phyloP scores from a whole-genome alignment of 2,329 filamentous ascomycete genomes.

The Fusarium tanahbumbuense region DNA sequence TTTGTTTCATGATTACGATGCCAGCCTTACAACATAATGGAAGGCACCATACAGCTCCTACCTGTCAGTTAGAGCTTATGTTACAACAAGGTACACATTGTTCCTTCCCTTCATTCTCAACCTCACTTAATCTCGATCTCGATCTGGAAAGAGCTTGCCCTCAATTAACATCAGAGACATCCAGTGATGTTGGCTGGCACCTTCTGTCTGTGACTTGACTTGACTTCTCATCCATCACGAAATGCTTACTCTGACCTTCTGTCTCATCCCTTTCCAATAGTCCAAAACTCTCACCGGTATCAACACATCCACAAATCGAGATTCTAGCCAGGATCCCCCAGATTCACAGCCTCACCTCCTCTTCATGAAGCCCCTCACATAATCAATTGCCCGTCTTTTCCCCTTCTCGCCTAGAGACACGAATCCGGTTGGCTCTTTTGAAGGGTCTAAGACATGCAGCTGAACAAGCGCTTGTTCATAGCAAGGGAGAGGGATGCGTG shows the following conservation, averaged over 20 bases:
- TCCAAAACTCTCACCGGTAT: constrained; percentile 5
- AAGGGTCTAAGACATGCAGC: constrained; percentile 38
- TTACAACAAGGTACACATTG: neutral
- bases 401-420: constrained; percentile 3
- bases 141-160: neutral
- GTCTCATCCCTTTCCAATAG: constrained; percentile 25
- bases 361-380: constrained; percentile 32
- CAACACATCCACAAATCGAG: constrained; percentile 8
- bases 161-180: neutral
- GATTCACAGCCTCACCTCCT: constrained; percentile 25
- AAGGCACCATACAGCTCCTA: neutral
- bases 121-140: neutral
- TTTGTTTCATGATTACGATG: neutral
- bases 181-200: neutral
- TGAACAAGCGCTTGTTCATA: constrained; percentile 2
- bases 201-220: neutral
- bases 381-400: constrained; percentile 3
- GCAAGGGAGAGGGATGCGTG: constrained; percentile 20
- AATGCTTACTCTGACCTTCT: neutral
- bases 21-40: neutral
- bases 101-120: neutral
- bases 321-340: constrained; percentile 8
- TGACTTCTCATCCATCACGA: neutral
- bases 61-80: neutral
- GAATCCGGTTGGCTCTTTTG: constrained; percentile 4